A percentile compares a stretch with the other conserved stretches of the same genome.
phyloP scores from a whole-genome alignment of 1,284 basidiomycete genomes.

The Fomitopsis schrenkii region DNA sequence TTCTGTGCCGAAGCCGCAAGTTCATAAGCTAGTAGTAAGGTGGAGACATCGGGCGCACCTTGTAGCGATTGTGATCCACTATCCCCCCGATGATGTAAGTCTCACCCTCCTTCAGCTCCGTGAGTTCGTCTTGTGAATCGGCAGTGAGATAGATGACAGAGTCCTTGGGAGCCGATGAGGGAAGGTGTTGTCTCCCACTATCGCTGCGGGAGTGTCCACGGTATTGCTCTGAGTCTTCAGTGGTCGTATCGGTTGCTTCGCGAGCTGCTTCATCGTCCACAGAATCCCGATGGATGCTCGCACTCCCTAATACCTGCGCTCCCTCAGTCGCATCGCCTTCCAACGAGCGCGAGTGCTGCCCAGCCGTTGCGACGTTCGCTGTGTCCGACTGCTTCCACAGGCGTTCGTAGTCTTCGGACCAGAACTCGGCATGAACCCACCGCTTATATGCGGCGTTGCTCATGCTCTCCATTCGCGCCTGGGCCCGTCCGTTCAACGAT shows the following conservation, averaged over 20 bases:
- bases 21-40: neutral
- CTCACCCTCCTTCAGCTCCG: conserved; percentile 77
- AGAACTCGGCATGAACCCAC: conserved; percentile 84
- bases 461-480: conserved; percentile 63
- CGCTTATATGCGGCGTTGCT: conserved; percentile 70
- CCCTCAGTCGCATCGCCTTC: neutral
- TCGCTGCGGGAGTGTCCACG: neutral
- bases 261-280: neutral
- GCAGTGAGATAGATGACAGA: conserved; percentile 92
- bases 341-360: neutral
- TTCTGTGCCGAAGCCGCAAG: conserved; percentile 47
- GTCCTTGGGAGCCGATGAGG: conserved; percentile 30
- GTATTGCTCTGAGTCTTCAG: neutral
- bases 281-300: neutral
- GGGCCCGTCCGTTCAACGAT: conserved; percentile 70
- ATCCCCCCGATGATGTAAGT: conserved; percentile 97
- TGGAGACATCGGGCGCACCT: conserved; percentile 44
- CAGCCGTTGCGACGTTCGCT: neutral
- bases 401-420: conserved; percentile 65
- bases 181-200: conserved; percentile 10
- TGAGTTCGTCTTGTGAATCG: conserved; percentile 85
- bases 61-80: conserved; percentile 95
- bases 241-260: neutral
- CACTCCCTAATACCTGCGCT: neutral
- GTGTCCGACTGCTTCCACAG: conserved; percentile 45